Evolutionary conservation across 768 basidiomycete genomes (phyloP).

Genomic region (Hemileccinum impolitum): DNA sequence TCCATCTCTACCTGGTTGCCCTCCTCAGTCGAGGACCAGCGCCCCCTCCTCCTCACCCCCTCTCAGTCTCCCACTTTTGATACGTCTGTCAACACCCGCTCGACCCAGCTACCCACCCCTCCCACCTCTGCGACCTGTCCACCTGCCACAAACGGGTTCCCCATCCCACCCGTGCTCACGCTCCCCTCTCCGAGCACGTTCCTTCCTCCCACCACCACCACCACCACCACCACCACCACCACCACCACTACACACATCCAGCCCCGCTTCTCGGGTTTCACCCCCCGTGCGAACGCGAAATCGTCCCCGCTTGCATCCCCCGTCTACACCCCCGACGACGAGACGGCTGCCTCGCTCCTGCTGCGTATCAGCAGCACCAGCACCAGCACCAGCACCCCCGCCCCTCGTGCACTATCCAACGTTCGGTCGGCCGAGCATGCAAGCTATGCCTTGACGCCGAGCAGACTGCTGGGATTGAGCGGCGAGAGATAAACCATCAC

Average conservation of each 20-base stretch:
- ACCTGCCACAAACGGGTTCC: constrained; percentile 32
- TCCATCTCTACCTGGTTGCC: constrained; percentile 70
- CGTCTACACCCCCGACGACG: constrained; percentile 53
- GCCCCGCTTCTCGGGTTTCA: constrained; percentile 23
- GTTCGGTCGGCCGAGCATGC: background rate
- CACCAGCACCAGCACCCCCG: constrained; percentile 21
- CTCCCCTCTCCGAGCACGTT: constrained; percentile 34
- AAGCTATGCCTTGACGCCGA: constrained; percentile 24
- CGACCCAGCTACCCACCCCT: constrained; percentile 48
- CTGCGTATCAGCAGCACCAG: constrained; percentile 54
- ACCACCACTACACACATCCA: constrained; percentile 12
- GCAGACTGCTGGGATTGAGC: constrained; percentile 23
- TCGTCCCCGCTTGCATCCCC: constrained; percentile 24
- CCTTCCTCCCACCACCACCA: constrained; percentile 7
- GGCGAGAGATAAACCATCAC: constrained; percentile 7
- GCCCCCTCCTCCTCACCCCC: constrained; percentile 31
- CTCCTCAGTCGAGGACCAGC: constrained; percentile 14
- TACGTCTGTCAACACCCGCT: constrained; percentile 16
- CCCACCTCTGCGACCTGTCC: constrained; percentile 53
- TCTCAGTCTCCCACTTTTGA: constrained; percentile 35
- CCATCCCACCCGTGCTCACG: constrained; percentile 40
- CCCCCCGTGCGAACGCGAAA: constrained; percentile 15
- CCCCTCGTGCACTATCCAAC: constrained; percentile 7
- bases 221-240: constrained; percentile 4
- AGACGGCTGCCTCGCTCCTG: constrained; percentile 63